Evolutionary conservation across 23 red algal genomes (phyloP), one percentile per base, ranked within the genome.

Genomic region (Gracilaria caudata): DNA sequence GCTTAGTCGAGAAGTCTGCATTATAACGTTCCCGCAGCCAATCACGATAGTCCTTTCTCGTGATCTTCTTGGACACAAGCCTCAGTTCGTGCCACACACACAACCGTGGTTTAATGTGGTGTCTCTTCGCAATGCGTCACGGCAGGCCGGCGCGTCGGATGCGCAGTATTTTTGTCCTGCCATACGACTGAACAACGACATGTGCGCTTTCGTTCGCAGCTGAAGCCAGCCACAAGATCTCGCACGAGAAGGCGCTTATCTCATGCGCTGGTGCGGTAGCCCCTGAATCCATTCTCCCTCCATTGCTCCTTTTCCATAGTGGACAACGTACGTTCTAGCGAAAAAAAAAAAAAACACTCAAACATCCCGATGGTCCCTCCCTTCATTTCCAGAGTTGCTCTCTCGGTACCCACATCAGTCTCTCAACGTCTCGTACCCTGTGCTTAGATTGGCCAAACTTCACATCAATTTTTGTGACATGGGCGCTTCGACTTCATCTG

Each of bases 211-310:
- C 32, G 32, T 65, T 65, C 26, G 12, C 26, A 65, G 26, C 9
- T 34, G 60, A 29, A 34, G 65, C 3, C 65, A 71, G 34, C 65
- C 65, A 71, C 65, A 28, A 71, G 34, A 71, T 71, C 34, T 39
- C 26, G 65, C 65, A 71, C 34, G 33, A 71, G 65, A 65, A 19
- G 10, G 32, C 3, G 4, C 8, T 65, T 32, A 65, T 7, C 60
- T 17, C 23, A 7, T 34, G 1, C 7, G 1, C 19, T 7, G 49
- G 49, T 53, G 13, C 12, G 19, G 13, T 53, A 23, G 2, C n/a
- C 57, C 57, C 11, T 23, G 57, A 60, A 4, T 60, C 49, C 49
- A 53, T 17, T 60, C 23, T 60, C 25, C 28, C 26, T 29, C 57
- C 57, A 23, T 60, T 60, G 16, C 53, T 56, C 21, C 7, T 56